phyloP scores from a whole-genome alignment of 2,329 filamentous ascomycete species.

The Sporothrix sp. region DNA sequence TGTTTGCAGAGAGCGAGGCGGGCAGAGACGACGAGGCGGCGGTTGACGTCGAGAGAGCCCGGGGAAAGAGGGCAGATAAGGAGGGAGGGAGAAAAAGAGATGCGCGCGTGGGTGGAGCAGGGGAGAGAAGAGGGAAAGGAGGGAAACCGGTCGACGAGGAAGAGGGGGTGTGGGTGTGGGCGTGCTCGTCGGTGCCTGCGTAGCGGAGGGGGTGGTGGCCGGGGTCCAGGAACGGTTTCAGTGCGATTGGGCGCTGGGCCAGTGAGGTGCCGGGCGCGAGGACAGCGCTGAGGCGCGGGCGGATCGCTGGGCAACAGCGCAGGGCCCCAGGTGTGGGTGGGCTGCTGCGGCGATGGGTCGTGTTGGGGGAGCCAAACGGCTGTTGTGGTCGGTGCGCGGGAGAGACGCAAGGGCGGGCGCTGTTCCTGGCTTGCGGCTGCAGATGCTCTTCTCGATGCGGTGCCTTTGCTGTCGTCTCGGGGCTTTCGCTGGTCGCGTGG shows the following conservation, averaged over 20 bases:
- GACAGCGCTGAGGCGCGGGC: not conserved
- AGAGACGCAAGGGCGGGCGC: constrained; percentile 1
- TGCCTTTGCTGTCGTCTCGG: not conserved
- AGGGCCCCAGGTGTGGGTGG: not conserved
- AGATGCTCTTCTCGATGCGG: not conserved
- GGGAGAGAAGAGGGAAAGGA: not conserved
- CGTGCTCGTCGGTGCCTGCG: not conserved
- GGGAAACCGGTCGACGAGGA: not conserved
- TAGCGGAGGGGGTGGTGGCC: not conserved
- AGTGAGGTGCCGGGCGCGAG: not conserved
- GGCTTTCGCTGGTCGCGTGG: not conserved
- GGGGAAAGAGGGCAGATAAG: not conserved
- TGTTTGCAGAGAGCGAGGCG: not conserved
- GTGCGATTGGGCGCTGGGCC: constrained; percentile 1
- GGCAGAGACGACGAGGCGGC: not conserved
- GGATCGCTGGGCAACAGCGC: not conserved
- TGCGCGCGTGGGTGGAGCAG: constrained; percentile 10
- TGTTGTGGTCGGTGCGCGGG: not conserved
- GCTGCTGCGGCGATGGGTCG: not conserved
- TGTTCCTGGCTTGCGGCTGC: constrained; percentile 5
- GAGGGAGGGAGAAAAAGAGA: constrained; percentile 4
- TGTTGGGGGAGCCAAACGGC: not conserved
- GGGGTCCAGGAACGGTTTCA: constrained; percentile 14
- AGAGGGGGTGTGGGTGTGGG: not conserved
- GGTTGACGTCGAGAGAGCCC: not conserved